Conservation (phyloP, 2,329 filamentous ascomycete species). For the Alternaria consortialis region DNA sequence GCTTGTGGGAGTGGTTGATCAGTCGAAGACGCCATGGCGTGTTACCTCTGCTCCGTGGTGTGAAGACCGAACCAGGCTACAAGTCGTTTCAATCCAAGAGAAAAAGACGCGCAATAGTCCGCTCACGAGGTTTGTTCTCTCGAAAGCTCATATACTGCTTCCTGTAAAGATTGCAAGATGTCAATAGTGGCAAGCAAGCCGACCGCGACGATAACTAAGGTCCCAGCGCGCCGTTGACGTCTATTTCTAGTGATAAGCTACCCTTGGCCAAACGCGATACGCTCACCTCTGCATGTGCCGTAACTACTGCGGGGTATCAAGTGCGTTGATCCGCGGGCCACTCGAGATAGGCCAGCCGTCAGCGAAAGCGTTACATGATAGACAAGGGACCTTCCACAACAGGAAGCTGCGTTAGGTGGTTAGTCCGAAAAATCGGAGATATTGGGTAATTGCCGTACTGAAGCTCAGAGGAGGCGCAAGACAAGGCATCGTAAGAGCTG, state of each 20-base stretch:
- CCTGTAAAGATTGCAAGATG: neutral
- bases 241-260: slow-evolving; percentile 24
- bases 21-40: slow-evolving; percentile 11
- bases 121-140: neutral
- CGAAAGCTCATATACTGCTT: neutral
- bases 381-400: slow-evolving; percentile 24
- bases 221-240: slow-evolving; percentile 22
- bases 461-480: neutral
- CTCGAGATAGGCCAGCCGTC: slow-evolving; percentile 20
- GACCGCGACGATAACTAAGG: slow-evolving; percentile 13
- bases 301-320: slow-evolving; percentile 26
- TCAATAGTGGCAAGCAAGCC: neutral
- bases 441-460: neutral
- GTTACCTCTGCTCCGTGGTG: too few species aligned
- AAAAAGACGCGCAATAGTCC: neutral
- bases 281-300: slow-evolving; percentile 15
- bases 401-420: slow-evolving; percentile 31
- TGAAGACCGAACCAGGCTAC: neutral
- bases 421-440: slow-evolving; percentile 2
- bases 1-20: neutral
- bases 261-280: slow-evolving; percentile 14
- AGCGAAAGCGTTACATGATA: slow-evolving; percentile 20
- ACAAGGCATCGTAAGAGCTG: slow-evolving; percentile 2
- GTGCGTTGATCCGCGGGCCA: slow-evolving; percentile 17
- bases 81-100: neutral